Evolutionary conservation across 805 yeast species (phyloP).

Genomic region (Metschnikowia baotianmanensis): DNA sequence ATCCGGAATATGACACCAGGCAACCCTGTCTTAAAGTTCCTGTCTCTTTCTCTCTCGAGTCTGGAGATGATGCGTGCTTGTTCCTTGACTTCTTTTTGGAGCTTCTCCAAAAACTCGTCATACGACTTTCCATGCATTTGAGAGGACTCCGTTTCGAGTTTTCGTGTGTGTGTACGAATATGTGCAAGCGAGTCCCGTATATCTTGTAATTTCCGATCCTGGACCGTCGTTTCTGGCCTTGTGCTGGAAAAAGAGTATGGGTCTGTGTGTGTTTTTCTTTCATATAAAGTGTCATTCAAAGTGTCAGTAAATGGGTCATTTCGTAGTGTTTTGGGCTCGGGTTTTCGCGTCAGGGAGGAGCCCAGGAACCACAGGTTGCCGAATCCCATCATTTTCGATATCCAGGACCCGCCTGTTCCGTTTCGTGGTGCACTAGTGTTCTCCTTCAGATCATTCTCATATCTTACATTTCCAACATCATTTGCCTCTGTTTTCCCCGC

Average conservation of each 20-base stretch:
- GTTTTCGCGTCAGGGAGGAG: not conserved
- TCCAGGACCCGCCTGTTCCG: not conserved
- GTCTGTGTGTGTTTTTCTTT: too few relatives aligned
- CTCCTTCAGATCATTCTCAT: too few relatives aligned
- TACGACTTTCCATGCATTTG: not conserved
- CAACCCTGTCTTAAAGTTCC: not conserved
- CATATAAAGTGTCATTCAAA: too few relatives aligned
- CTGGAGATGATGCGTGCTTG: conserved; percentile 7
- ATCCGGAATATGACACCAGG: conserved; percentile 1
- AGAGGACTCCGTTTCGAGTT: not conserved
- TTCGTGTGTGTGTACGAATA: conserved; percentile 1
- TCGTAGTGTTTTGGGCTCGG: too few relatives aligned
- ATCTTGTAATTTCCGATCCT: not conserved
- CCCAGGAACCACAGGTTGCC: not conserved
- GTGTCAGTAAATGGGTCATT: too few relatives aligned
- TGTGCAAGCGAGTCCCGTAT: conserved; percentile 3
- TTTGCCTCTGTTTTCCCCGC: not conserved
- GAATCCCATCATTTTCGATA: not conserved
- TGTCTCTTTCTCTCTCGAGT: conserved; percentile 5
- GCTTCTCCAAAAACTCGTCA: conserved; percentile 1
- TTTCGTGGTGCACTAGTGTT: too few relatives aligned
- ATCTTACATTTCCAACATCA: too few relatives aligned
- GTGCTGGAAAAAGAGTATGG: not conserved
- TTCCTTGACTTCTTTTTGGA: conserved; percentile 5
- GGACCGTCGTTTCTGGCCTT: not conserved